Evolutionary conservation across 2,329 filamentous ascomycete genomes (phyloP), one percentile per base, ranked within the genome.

Genomic region (Colletotrichum sublineola): DNA sequence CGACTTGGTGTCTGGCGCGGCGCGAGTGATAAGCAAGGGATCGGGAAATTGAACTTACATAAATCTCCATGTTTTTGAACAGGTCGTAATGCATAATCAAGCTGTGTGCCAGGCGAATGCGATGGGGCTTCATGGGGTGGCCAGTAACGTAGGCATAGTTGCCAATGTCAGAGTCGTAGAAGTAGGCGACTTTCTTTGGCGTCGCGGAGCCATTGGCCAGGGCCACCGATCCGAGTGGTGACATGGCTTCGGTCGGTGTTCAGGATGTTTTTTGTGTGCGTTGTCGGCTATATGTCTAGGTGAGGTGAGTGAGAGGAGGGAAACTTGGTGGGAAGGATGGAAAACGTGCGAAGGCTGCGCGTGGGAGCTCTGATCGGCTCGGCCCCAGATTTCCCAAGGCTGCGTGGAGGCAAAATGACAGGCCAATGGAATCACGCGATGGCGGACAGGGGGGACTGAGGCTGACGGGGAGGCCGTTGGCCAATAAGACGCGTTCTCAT

Each of bases 121-220:
- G 93, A 89, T 97, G 97, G 74, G 96, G 96, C 83, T 99, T 99
- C 96, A 99, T 99, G 53, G 96, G 96, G 86, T 99, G 96, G 29
- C 94, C 95, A 74, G 94, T 95, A 70, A 97, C 94, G 80, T 98
- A 98, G 81, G 96, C 95, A 86, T 98, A 98, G 83, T 98, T 98
- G 75, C 96, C 96, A 80, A 98, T 96, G 84, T 98, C 96, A 3
- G 94, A 97, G 81, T 98, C 96, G 88, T 98, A 98, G 83, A 98
- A 98, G 85, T 98, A 98, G 68, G 96, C 96, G 71, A 98, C 94
- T 80, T 96, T 94, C 84, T 96, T 97, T 65, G 86, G 83, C 36
- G 85, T 83, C 63, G 82, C 78, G 61, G 82, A 78, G 70, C 84
- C 81, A 72, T 84, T 83, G 65, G 69, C 69, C 74, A 88, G 83